phyloP scores from a whole-genome alignment of 345 rosid species.

The Linum trigynum region DNA sequence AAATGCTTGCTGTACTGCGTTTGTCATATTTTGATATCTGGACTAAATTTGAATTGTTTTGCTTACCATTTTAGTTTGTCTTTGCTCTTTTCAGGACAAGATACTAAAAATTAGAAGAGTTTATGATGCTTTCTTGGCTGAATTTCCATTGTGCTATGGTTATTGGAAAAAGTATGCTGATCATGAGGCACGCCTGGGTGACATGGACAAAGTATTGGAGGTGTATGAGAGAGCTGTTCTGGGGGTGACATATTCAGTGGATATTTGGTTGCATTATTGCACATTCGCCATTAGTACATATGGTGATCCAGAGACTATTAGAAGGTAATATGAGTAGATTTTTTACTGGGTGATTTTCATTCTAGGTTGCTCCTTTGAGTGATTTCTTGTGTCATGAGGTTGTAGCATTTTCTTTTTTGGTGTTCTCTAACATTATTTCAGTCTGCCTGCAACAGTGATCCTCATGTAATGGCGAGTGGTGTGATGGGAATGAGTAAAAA shows the following conservation, averaged over 20 bases:
- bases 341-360: constrained; percentile 14
- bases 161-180: constrained; percentile 99
- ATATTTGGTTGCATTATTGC: constrained; percentile 93
- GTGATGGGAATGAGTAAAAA: constrained; percentile 50
- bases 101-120: constrained; percentile 70
- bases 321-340: constrained; percentile 58
- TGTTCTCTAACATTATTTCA: constrained; percentile 56
- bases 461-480: constrained; percentile 55
- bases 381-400: constrained; percentile 27
- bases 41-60: background rate
- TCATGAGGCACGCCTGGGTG: constrained; percentile 81
- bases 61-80: constrained; percentile 15
- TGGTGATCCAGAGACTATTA: constrained; percentile 85
- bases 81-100: constrained; percentile 47
- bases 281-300: constrained; percentile 68
- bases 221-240: constrained; percentile 91
- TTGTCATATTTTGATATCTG: too few relatives aligned
- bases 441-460: constrained; percentile 63
- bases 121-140: constrained; percentile 85
- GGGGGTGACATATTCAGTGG: constrained; percentile 95
- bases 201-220: constrained; percentile 89
- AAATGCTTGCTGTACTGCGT: background rate
- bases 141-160: constrained; percentile 94
- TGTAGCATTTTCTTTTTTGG: constrained; percentile 24
- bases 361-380: constrained; percentile 21